A percentile compares a stretch with the other conserved stretches of the same genome.
Conservation (phyloP, 2,329 filamentous ascomycete genomes). For the Chrysoporthe austroafricana region DNA sequence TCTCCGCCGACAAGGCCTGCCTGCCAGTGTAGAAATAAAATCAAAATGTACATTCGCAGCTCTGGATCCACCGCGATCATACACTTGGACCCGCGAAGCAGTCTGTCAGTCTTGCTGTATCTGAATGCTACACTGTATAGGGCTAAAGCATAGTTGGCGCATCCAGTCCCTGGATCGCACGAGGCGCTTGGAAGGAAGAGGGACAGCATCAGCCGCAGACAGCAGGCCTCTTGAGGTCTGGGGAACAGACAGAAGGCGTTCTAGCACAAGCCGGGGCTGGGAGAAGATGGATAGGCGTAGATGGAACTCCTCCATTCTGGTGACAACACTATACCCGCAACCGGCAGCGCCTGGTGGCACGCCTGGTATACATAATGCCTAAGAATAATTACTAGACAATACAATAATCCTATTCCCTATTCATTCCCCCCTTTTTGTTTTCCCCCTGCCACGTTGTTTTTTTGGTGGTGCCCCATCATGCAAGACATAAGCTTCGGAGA, state of each 20-base stretch:
- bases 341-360: not conserved
- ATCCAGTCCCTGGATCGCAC: too few species aligned
- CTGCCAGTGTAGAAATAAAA: not conserved
- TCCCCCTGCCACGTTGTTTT: not conserved
- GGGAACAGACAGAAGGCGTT: too few species aligned
- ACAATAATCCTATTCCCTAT: constrained; percentile 4
- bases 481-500: not conserved
- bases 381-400: constrained; percentile 5
- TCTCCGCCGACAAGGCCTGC: not conserved
- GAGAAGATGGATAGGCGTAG: not conserved
- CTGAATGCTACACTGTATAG: too few species aligned
- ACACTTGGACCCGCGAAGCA: not conserved
- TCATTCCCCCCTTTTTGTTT: not conserved
- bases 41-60: not conserved
- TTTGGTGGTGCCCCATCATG: not conserved
- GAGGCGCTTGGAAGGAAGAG: too few species aligned
- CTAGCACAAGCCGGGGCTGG: too few species aligned
- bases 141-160: too few species aligned
- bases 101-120: not conserved
- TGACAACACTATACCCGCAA: not conserved
- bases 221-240: too few species aligned
- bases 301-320: not conserved
- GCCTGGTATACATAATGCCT: not conserved
- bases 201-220: too few species aligned
- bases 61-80: not conserved